Evolutionary conservation across 1,284 basidiomycete species (phyloP), one percentile per base, ranked within the genome.

Genomic region (Puccinia polysora): DNA sequence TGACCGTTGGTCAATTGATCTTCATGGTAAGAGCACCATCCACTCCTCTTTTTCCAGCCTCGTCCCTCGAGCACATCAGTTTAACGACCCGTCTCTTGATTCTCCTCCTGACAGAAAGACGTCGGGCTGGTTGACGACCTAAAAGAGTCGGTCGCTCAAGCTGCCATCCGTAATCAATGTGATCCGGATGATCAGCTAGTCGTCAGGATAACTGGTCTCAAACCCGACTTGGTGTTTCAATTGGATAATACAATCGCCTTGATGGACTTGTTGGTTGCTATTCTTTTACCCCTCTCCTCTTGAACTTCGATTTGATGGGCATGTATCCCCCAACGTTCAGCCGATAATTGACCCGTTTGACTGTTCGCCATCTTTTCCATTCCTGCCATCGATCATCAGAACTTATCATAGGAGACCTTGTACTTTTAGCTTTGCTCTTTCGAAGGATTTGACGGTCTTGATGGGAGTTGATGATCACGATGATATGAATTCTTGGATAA

Each of bases 401-500:
- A 90, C 87, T 84, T 89, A 70, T 53, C 45, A 49, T 12, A 36
- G 68, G 20, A 34, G 68, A 77, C 80, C 83, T 34, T 82, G 89
- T 78, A 87, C 90, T 0, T 88, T 97, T 80, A 87, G 91, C 25
- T 84, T 97, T 75, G 83, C 88, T 49, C 84, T 90, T 78, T 83
- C 86, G 3, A 85, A 88, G 75, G 86, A 88, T 18, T 87, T 89
- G 1, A 89, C 94, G 75, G 87, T 88, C 75, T 85, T 97, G 34
- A 82, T 97, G 52, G 90, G 92, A 78, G 85, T 89, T 3, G 79
- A 83, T 12, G 84, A 86, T 76, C 87, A 89, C 76, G 80, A 82
- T 60, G 89, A 94, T 75, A 85, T 92, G 83, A 90, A 95, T 78
- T 86, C 89, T 75, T 98, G 95, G 95, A 88, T 97, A 8, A 70